These are phyloP conservation scores for Alternaria burnsii DNA, from an alignment of 2,329 filamentous ascomycete species.

Conservation along the genomic window DNA sequence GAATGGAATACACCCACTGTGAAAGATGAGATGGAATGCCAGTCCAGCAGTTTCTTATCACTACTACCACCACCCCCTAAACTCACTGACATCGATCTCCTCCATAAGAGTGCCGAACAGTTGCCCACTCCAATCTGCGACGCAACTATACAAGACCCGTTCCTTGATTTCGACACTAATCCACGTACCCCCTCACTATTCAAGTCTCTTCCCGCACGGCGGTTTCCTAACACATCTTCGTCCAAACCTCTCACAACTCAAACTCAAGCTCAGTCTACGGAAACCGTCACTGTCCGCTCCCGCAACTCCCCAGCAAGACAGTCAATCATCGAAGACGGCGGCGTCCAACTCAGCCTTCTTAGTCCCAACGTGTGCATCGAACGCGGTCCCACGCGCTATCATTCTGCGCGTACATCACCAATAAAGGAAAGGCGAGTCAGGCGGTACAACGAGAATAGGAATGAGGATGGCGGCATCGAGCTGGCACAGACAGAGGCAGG, in stretches of 20 bases:
- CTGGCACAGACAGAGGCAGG: not conserved
- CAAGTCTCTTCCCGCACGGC: not conserved
- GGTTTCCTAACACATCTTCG: not conserved
- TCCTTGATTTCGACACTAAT: not conserved
- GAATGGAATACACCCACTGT: not conserved
- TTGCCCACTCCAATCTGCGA: not conserved
- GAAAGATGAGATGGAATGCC: not conserved
- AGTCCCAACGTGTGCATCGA: constrained; percentile 44
- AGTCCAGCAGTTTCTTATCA: not conserved
- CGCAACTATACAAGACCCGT: not conserved
- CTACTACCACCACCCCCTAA: not conserved
- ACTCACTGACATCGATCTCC: not conserved
- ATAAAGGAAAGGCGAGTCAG: not conserved
- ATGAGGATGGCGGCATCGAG: constrained; percentile 2
- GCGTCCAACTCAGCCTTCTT: constrained; percentile 29
- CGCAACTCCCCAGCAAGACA: not conserved
- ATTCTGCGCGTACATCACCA: constrained; percentile 3
- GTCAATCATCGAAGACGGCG: constrained; percentile 12
- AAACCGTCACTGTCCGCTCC: not conserved
- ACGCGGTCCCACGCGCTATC: constrained; percentile 36
- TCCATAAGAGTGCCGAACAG: not conserved
- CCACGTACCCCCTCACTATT: not conserved
- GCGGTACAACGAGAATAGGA: not conserved
- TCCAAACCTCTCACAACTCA: not conserved
- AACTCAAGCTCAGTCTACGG: not conserved